Conservation (phyloP, 1,139 yeast species). For the Yamadazyma epiphylla region DNA sequence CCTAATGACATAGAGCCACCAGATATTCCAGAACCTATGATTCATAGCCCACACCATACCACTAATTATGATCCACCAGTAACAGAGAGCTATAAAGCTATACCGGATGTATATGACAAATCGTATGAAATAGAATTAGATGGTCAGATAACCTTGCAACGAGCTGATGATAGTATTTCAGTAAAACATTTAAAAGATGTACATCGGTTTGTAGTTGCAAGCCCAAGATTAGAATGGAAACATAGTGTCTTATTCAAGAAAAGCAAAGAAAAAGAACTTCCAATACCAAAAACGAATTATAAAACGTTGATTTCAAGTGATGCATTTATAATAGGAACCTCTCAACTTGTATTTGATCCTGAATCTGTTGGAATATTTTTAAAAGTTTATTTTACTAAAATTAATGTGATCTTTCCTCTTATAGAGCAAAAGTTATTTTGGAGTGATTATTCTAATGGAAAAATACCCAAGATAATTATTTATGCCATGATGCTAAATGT, state of each 20-base stretch:
- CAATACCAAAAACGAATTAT: slow-evolving; percentile 5
- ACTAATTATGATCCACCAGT: background rate
- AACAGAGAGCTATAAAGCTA: background rate
- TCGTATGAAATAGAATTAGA: too few species aligned
- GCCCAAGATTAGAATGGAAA: background rate
- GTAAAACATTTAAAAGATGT: background rate
- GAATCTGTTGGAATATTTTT: slow-evolving; percentile 19
- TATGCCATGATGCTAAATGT: slow-evolving; percentile 26
- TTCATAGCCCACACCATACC: background rate
- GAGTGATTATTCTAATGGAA: slow-evolving; percentile 20
- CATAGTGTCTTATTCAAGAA: too few species aligned
- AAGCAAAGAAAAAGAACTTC: background rate
- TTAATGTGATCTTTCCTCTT: slow-evolving; percentile 31
- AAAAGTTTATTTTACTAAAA: slow-evolving; percentile 25
- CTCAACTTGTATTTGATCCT: slow-evolving; percentile 16
- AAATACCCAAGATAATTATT: slow-evolving; percentile 20
- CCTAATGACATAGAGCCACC: background rate
- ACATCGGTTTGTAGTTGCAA: background rate
- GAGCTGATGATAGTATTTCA: too few species aligned
- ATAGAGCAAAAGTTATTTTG: slow-evolving; percentile 25
- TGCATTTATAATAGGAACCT: slow-evolving; percentile 26
- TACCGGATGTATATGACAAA: background rate
- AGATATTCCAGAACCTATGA: background rate
- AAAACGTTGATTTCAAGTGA: slow-evolving; percentile 19
- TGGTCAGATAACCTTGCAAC: too few species aligned